phyloP scores from a whole-genome alignment of 805 yeast species.

The Pichia occidentalis region DNA sequence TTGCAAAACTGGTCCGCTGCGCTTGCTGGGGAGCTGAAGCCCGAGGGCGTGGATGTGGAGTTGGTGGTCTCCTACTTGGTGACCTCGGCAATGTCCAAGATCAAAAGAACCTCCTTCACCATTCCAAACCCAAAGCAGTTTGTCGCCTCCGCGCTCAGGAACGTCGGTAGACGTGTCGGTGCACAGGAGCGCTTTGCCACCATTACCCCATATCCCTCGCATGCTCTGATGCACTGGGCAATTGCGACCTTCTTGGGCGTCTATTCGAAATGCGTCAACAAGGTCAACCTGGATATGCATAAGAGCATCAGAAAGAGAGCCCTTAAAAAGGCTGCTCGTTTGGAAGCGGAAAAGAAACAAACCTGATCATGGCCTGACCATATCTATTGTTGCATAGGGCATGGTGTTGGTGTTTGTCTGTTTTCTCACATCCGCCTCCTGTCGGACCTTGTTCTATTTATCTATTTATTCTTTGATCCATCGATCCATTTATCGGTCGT shows the following conservation, averaged over 20 bases:
- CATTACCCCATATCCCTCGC: slow-evolving; percentile 87
- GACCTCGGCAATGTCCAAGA: slow-evolving; percentile 92
- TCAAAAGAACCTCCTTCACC: slow-evolving; percentile 62
- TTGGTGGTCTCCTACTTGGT: slow-evolving; percentile 82
- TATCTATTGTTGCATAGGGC: no score
- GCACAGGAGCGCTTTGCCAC: slow-evolving; percentile 89
- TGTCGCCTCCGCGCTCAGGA: slow-evolving; percentile 62
- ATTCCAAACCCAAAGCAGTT: slow-evolving; percentile 81
- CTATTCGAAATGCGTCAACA: slow-evolving; percentile 62
- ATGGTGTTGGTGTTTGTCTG: no score
- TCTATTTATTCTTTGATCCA: no score
- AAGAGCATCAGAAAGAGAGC: slow-evolving; percentile 76
- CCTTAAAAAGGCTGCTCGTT: slow-evolving; percentile 58
- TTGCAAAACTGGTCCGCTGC: slow-evolving; percentile 90
- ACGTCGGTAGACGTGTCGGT: slow-evolving; percentile 80
- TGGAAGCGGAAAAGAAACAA: slow-evolving; percentile 22
- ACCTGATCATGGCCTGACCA: no score
- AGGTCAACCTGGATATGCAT: slow-evolving; percentile 71
- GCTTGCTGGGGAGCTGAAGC: slow-evolving; percentile 73
- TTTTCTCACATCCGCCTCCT: no score
- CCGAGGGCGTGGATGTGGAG: slow-evolving; percentile 75
- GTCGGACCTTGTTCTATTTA: no score
- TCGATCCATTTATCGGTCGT: no score
- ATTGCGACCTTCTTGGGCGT: slow-evolving; percentile 79
- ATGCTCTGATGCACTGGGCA: slow-evolving; percentile 83